These are phyloP conservation scores for Ceratobasidium sp. DNA, from an alignment of 1,284 basidiomycete genomes.

Conservation along the genomic window DNA sequence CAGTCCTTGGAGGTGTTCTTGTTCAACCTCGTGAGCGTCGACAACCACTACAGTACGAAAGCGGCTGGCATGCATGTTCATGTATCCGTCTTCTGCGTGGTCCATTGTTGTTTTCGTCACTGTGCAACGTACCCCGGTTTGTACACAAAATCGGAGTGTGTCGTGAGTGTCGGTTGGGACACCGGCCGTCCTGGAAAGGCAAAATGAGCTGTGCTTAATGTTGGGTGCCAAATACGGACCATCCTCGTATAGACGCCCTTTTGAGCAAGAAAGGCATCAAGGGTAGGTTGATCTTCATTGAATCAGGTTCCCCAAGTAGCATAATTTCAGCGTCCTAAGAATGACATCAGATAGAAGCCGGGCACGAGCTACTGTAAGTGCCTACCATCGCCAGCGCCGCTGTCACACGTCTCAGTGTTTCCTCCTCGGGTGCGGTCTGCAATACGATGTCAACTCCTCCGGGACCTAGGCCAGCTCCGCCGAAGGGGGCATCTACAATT, in stretches of 20 bases:
- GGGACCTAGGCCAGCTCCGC: conserved; percentile 4
- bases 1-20: conserved; percentile 2
- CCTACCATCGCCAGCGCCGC: conserved; percentile 27
- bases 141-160: conserved; percentile 30
- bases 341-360: background rate
- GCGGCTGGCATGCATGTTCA: conserved; percentile 8
- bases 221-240: conserved; percentile 3
- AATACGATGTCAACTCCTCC: conserved; percentile 18
- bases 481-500: conserved; percentile 16
- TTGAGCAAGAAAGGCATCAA: conserved; percentile 33
- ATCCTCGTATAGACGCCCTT: conserved; percentile 24
- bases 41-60: conserved; percentile 23
- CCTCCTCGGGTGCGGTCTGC: conserved; percentile 32
- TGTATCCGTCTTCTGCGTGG: conserved; percentile 17
- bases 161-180: conserved; percentile 19
- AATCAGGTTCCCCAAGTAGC: conserved; percentile 25
- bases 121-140: conserved; percentile 17
- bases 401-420: conserved; percentile 25
- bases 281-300: conserved; percentile 24
- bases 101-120: conserved; percentile 5
- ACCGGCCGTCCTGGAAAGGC: conserved; percentile 11
- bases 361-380: background rate
- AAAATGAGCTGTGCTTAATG: background rate
- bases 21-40: conserved; percentile 5
- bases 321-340: conserved; percentile 25